Conservation (phyloP, 2,329 filamentous ascomycete species). For the Acephala macrosclerotiorum region DNA sequence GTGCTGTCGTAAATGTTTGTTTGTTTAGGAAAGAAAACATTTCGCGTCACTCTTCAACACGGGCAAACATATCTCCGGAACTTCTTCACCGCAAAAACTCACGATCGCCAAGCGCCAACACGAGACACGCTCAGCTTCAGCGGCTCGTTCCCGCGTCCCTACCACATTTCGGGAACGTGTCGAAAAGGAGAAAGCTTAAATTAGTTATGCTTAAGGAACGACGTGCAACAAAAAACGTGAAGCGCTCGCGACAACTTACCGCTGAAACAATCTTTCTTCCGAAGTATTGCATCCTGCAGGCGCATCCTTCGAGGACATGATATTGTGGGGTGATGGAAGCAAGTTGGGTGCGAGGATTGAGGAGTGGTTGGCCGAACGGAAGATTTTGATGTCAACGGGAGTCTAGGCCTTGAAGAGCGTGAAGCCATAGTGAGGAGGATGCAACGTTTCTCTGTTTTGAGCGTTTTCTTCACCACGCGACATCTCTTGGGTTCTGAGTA, state of each 20-base stretch:
- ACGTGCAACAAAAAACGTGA: conserved; percentile 30
- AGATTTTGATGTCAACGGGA: too few relatives aligned
- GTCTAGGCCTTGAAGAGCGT: too few relatives aligned
- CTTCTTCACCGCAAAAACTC: too few relatives aligned
- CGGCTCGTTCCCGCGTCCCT: neutral
- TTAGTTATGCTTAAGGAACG: conserved; percentile 33
- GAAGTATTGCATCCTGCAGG: neutral
- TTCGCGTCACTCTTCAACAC: neutral
- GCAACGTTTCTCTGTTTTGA: too few relatives aligned
- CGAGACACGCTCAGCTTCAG: too few relatives aligned
- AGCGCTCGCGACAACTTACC: conserved; percentile 11
- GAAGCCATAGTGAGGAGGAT: too few relatives aligned
- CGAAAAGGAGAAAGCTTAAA: conserved; percentile 29
- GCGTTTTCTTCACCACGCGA: too few relatives aligned
- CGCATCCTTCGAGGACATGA: neutral
- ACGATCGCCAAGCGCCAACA: too few relatives aligned
- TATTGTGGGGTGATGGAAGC: neutral
- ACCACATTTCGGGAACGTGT: neutral
- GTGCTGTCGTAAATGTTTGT: neutral
- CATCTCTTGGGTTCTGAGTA: too few relatives aligned
- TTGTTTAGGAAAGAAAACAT: neutral
- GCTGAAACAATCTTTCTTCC: neutral
- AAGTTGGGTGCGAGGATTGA: neutral
- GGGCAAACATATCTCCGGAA: neutral
- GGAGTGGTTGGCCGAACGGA: too few relatives aligned